A percentile compares a stretch with the other conserved stretches of the same genome.
Conservation (phyloP, 805 yeast species). For the Starmerella apis region DNA sequence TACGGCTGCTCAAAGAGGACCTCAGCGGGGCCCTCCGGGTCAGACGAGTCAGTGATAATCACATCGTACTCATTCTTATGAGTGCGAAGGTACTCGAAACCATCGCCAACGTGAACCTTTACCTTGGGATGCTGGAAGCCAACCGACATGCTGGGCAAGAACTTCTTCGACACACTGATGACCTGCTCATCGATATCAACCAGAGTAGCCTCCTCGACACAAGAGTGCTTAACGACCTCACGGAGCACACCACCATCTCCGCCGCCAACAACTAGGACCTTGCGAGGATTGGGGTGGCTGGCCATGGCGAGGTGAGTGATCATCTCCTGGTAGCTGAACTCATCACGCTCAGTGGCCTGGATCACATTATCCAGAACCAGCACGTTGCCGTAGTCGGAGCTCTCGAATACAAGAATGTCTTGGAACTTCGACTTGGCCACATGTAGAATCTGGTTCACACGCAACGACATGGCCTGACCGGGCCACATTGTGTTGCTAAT, state of each 20-base stretch:
- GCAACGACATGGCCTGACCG: constrained; percentile 91
- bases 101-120: constrained; percentile 86
- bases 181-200: constrained; percentile 96
- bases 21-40: constrained; percentile 98
- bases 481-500: constrained; percentile 96
- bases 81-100: constrained; percentile 86
- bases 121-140: constrained; percentile 83
- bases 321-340: constrained; percentile 97
- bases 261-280: constrained; percentile 91
- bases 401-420: constrained; percentile 86
- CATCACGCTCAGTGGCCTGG: constrained; percentile 95
- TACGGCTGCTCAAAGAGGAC: constrained; percentile 85
- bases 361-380: constrained; percentile 89
- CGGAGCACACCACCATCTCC: constrained; percentile 98
- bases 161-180: constrained; percentile 73
- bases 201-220: constrained; percentile 77
- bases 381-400: constrained; percentile 90
- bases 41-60: constrained; percentile 93
- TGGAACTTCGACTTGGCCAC: constrained; percentile 81
- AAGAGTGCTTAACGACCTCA: constrained; percentile 81
- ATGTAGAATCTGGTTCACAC: constrained; percentile 77
- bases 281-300: constrained; percentile 90
- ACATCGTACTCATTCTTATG: constrained; percentile 83
- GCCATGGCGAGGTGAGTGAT: constrained; percentile 85
- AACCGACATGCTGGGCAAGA: constrained; percentile 76